These are phyloP conservation scores for Chiua sp. DNA, from an alignment of 1,284 basidiomycete species.

Conservation along the genomic window DNA sequence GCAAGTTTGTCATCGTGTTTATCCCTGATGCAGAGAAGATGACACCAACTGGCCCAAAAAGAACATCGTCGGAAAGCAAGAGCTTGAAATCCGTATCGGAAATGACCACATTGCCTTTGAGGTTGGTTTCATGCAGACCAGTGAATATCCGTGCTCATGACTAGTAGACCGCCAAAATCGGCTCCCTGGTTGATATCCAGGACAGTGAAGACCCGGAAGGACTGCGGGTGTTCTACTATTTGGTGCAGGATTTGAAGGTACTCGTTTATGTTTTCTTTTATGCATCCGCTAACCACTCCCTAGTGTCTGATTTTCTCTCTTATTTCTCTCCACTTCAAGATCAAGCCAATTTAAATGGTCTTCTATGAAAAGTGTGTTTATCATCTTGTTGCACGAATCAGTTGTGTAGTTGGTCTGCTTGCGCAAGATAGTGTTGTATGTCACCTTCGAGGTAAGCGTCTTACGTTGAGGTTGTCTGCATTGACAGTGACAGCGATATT, in stretches of 20 bases:
- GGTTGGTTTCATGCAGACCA: slow-evolving; percentile 52
- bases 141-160: not conserved
- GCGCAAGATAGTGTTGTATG: slow-evolving; percentile 34
- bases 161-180: slow-evolving; percentile 94
- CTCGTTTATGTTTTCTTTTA: slow-evolving; percentile 17
- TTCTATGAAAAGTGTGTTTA: not conserved
- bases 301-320: slow-evolving; percentile 98
- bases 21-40: slow-evolving; percentile 77
- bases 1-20: not conserved
- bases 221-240: slow-evolving; percentile 97
- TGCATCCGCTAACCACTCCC: slow-evolving; percentile 5
- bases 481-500: slow-evolving; percentile 9
- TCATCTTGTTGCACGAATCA: slow-evolving; percentile 7
- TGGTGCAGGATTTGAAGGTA: slow-evolving; percentile 97
- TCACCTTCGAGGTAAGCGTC: slow-evolving; percentile 21
- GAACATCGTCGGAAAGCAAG: slow-evolving; percentile 97
- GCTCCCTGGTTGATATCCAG: slow-evolving; percentile 95
- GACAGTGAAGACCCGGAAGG: slow-evolving; percentile 98
- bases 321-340: slow-evolving; percentile 99
- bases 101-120: slow-evolving; percentile 98
- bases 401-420: slow-evolving; percentile 10
- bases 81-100: slow-evolving; percentile 93
- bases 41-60: slow-evolving; percentile 99
- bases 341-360: slow-evolving; percentile 87
- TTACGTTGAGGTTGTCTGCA: not conserved